phyloP scores from a whole-genome alignment of 73 alveolate species.

The Tetrahymena elliotti region DNA sequence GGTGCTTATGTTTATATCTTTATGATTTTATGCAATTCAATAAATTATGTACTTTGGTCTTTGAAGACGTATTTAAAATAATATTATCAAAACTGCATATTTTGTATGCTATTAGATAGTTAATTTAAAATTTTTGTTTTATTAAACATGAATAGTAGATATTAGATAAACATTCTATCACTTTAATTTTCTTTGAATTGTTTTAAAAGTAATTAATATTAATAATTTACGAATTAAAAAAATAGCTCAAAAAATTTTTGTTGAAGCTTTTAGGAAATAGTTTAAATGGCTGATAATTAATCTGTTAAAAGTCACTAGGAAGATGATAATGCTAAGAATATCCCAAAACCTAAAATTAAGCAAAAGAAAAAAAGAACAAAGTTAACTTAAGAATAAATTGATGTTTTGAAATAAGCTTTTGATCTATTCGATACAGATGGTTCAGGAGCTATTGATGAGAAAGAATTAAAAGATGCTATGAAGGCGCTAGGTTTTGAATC shows the following conservation, averaged over 20 bases:
- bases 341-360: not conserved
- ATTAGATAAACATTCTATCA: not conserved
- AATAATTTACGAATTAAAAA: too few species aligned
- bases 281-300: not conserved
- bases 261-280: too few species aligned
- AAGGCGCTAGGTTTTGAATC: slow-evolving; percentile 41
- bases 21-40: too few species aligned
- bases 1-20: too few species aligned
- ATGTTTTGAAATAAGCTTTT: slow-evolving; percentile 32
- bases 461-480: slow-evolving; percentile 42
- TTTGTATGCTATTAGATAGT: too few species aligned
- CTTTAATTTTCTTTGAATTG: too few species aligned
- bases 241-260: too few species aligned
- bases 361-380: slow-evolving; percentile 29
- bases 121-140: too few species aligned
- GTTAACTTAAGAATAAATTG: slow-evolving; percentile 34
- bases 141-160: too few species aligned
- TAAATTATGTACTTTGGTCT: too few species aligned
- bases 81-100: too few species aligned
- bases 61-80: too few species aligned
- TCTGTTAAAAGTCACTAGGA: not conserved
- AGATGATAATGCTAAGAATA: not conserved
- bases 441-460: slow-evolving; percentile 44
- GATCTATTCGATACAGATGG: slow-evolving; percentile 39
- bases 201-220: not conserved